Evolutionary conservation across 2,329 filamentous ascomycete genomes (phyloP), one percentile per base, ranked within the genome.

Genomic region (Alternaria ventricosa): DNA sequence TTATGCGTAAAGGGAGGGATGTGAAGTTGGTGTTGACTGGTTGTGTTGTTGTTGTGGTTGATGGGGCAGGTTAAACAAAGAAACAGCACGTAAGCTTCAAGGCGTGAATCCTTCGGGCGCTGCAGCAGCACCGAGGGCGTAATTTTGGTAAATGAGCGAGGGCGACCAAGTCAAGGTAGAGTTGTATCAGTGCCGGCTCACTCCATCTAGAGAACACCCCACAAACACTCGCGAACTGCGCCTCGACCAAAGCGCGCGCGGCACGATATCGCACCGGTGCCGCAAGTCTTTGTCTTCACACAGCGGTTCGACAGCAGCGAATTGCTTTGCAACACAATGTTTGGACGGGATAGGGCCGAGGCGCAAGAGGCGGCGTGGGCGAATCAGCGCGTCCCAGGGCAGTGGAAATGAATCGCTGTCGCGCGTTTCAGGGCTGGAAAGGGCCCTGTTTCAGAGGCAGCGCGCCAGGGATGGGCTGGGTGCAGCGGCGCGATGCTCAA

Each of bases 361-460:
- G 54, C 54, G 56, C 59, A 23, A 53, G 27, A 27, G 27, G 49
- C 55, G 43, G 55, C 55, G 63, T 66, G 33, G 66, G 60, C 75
- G 71, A 79, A 76, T 77, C 64, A 72, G 65, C 63, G 64, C 41
- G 22, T 54, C 36, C 28, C 44, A 50, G 55, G 54, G 56, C 23
- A 23, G 47, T 65, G 66, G 69, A 77, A 68, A 74, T 76, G 73
- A 77, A 68, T 62, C 67, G 69, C 66, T 68, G 58, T 66, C 55
- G 57, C 60, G 70, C 60, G 78, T 79, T 78, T 79, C 77, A 79
- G 72, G 56, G 54, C 57, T 54, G 60, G 70, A 61, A 66, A 61
- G 61, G 73, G 55, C 74, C 58, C 36, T 36, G 59, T 79, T 79
- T 79, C 77, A 77, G 18, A 53, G 70, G 59, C 47, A 62, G 53